Evolutionary conservation across 2,329 filamentous ascomycete genomes (phyloP), one percentile per base, ranked within the genome.

Genomic region (Fusarium sp.): DNA sequence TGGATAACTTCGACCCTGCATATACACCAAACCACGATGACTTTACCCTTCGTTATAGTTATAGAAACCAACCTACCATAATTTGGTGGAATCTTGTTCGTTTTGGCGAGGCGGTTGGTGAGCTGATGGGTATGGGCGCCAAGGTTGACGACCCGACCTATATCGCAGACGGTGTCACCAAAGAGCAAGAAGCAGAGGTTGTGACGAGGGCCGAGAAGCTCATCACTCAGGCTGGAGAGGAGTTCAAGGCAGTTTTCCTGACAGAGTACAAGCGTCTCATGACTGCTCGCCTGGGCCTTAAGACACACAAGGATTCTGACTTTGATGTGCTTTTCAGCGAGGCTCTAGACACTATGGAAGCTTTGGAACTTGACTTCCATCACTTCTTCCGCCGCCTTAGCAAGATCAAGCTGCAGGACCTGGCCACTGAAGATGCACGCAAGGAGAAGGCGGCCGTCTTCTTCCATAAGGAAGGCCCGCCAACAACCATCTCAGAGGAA

Each of bases 1-100:
- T 99, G 84, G 96, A 99, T 78, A 94, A 94, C 76, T 99, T 98
- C 75, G 95, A 99, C 75, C 95, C 95, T 0, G 84, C 86, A 17
- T 99, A 98, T 79, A 99, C 96, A 0, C 96, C 96, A 1, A 99
- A 99, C 76, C 96, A 99, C 78, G 96, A 99, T 79, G 96, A 99
- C 76, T 87, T 92, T 76, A 87, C 92, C 82, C 84, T 97, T 31
- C 89, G 96, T 46, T 99, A 99, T 78, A 91, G 90, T 70, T 99
- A 98, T 83, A 91, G 91, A 71, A 97, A 97, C 77, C 96, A 99
- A 77, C 94, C 96, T 0, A 94, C 91, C 43, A 92, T 99, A 59
- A 96, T 99, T 76, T 99, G 96, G 96, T 99, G 96, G 96, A 98
- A 98, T 75, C 85, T 98, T 0, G 94, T 98, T 2, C 90, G 96